Evolutionary conservation across 2,329 filamentous ascomycete genomes (phyloP), one percentile per base, ranked within the genome.

Genomic region (Alternaria gaisen): DNA sequence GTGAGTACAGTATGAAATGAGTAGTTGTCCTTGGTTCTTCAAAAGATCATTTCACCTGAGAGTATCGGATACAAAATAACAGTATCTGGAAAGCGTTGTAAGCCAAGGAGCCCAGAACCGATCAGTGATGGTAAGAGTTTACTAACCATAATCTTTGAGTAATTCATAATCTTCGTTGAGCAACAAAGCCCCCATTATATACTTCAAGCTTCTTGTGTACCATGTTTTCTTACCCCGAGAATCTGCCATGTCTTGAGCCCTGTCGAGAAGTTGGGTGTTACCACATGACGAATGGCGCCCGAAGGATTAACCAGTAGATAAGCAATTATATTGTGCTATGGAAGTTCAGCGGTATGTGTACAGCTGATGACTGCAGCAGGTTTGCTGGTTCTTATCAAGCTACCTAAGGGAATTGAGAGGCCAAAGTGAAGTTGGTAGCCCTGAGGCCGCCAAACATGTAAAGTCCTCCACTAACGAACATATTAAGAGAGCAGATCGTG

Each of bases 41-140:
- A 28, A 28, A 28, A 28, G 10, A 10, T 28, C 2, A 57, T 57
- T 47, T 30, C 47, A 40, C 47, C 53, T 26, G 53, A 41, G 42
- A 57, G 56, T 18, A 61, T 43, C n/a, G 53, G 38, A 57, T 53
- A 36, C 20, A 61, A 43, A n/a, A 57, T 38, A 24, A 41, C 54
- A 32, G 28, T 53, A 53, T 53, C 53, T 57, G 28, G 22, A 48
- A 40, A 24, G 22, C 47, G 14, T 32, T 30, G 26, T 43, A 53
- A 50, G 43, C 22, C 53, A 42, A 48, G 24, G 3, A 40, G 32
- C 30, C 22, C 34, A 52, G 18, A 46, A 14, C 14, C 20, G 22
- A 16, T 54, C 24, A 48, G 24, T 59, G 24, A 32, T 41, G 26
- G n/a, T 26, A 41, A 42, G 42, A 48, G 30, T 32, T n/a, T 28